These are phyloP conservation scores for Tagetes erecta DNA, from an alignment of 129 eudicot genomes.

Conservation along the genomic window DNA sequence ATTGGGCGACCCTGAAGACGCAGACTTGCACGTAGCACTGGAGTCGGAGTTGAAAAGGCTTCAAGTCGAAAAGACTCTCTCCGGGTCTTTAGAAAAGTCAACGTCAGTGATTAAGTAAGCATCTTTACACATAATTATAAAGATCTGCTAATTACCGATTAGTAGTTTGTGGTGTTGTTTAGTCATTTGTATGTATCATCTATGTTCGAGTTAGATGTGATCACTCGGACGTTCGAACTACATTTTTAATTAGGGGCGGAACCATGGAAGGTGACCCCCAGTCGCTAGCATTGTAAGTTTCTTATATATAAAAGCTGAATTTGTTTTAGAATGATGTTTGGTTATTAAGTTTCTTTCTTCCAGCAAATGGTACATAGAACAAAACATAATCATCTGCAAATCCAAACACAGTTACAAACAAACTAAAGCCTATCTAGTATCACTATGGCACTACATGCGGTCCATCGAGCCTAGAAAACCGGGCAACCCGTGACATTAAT, in stretches of 20 bases:
- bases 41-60: conserved; percentile 60
- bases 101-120: conserved; percentile 28
- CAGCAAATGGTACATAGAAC: background rate
- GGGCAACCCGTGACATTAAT: conserved; percentile 70
- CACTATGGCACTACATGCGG: conserved; percentile 25
- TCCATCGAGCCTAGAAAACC: conserved; percentile 32
- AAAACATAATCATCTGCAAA: conserved; percentile 9
- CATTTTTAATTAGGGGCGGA: too few species aligned
- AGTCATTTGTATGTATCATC: conserved; percentile 10
- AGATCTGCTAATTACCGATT: background rate
- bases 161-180: conserved; percentile 8
- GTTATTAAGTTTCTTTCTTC: too few species aligned
- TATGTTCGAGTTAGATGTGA: background rate
- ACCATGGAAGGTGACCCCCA: too few species aligned
- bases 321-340: too few species aligned
- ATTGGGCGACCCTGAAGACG: conserved; percentile 29
- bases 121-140: background rate
- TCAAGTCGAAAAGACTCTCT: conserved; percentile 30
- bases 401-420: background rate
- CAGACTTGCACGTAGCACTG: conserved; percentile 38
- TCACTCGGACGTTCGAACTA: too few species aligned
- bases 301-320: too few species aligned
- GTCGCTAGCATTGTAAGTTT: too few species aligned
- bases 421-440: conserved; percentile 1
- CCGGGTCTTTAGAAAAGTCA: conserved; percentile 32